phyloP scores from a whole-genome alignment of 768 basidiomycete species.

The Candolleomyces aberdarensis region DNA sequence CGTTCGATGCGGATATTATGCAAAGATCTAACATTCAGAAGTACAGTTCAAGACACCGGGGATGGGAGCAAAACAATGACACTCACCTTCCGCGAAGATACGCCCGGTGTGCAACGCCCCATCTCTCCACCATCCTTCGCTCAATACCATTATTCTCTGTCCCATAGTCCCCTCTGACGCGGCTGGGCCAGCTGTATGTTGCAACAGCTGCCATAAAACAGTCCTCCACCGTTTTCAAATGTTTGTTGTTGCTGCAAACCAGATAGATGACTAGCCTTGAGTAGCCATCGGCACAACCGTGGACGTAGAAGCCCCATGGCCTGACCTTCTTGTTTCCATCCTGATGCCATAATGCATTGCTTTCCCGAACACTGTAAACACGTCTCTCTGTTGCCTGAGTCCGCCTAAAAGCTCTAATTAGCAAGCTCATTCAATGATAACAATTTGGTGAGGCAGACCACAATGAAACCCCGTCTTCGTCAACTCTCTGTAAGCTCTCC shows the following conservation, averaged over 20 bases:
- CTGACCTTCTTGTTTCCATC: constrained; percentile 35
- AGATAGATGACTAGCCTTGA: no score
- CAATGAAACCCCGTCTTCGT: constrained; percentile 24
- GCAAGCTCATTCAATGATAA: background rate
- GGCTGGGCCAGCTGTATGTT: constrained; percentile 29
- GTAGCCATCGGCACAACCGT: constrained; percentile 19
- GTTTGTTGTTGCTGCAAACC: constrained; percentile 25
- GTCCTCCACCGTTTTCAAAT: constrained; percentile 17
- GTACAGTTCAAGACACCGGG: background rate
- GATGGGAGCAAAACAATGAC: background rate
- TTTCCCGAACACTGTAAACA: constrained; percentile 26
- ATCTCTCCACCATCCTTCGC: constrained; percentile 9
- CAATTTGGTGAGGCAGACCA: constrained; percentile 6
- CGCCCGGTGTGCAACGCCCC: constrained; percentile 11
- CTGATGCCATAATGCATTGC: constrained; percentile 32
- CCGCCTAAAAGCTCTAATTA: background rate
- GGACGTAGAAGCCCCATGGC: constrained; percentile 32
- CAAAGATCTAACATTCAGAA: constrained; percentile 13
- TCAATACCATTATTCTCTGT: constrained; percentile 23
- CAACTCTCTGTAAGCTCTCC: constrained; percentile 25
- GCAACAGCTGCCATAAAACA: constrained; percentile 17
- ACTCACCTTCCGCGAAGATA: constrained; percentile 21
- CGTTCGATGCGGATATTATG: constrained; percentile 27
- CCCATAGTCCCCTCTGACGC: constrained; percentile 22
- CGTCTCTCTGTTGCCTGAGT: constrained; percentile 1